Evolutionary conservation across 2,329 filamentous ascomycete genomes (phyloP).

Genomic region (Colletotrichum aenigma): DNA sequence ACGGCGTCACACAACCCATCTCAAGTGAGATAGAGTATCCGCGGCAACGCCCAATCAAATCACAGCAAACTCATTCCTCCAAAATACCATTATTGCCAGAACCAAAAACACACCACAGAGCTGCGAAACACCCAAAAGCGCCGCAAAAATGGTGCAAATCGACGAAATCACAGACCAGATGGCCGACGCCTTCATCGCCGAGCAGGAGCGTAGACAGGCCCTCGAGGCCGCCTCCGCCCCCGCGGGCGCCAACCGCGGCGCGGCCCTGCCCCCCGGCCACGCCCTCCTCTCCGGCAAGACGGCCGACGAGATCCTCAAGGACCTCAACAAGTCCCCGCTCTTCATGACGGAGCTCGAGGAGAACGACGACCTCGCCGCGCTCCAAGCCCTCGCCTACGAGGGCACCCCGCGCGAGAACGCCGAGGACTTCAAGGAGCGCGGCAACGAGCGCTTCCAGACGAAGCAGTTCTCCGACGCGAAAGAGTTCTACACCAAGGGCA

Average conservation of each 20-base stretch:
- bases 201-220: background rate
- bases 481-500: conserved; percentile 91
- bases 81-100: background rate
- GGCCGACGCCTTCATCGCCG: conserved; percentile 33
- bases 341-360: conserved; percentile 97
- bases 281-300: conserved; percentile 44
- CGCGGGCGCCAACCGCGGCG: conserved; percentile 32
- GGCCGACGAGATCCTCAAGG: conserved; percentile 59
- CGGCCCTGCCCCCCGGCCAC: conserved; percentile 51
- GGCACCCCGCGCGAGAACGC: conserved; percentile 86
- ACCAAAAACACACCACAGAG: background rate
- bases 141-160: conserved; percentile 28
- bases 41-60: background rate
- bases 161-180: conserved; percentile 48
- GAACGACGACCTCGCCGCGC: conserved; percentile 82
- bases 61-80: background rate
- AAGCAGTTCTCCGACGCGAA: conserved; percentile 81
- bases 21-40: background rate
- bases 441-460: conserved; percentile 83
- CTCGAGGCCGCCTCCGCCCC: background rate
- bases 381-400: conserved; percentile 91
- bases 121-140: background rate
- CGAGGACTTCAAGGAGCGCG: conserved; percentile 85
- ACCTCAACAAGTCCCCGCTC: conserved; percentile 71
- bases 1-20: background rate